A percentile compares a stretch with the other conserved stretches of the same genome.
Conservation (phyloP, 805 yeast genomes). For the Pichia nanzhaoensis region DNA sequence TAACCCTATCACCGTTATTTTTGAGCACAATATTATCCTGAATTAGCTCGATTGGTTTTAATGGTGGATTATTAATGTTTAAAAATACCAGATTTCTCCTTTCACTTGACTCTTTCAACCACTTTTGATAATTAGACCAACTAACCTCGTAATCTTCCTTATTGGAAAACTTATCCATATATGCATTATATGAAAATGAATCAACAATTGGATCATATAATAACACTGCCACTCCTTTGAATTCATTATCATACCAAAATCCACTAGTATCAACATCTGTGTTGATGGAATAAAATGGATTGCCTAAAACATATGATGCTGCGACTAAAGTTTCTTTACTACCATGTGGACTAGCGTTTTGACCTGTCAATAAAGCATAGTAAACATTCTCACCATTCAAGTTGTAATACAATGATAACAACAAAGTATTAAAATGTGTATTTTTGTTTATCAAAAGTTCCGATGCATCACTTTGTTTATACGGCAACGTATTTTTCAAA, state of each 20-base stretch:
- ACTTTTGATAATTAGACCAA: conserved; percentile 16
- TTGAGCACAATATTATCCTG: conserved; percentile 23
- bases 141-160: conserved; percentile 14
- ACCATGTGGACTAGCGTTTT: conserved; percentile 37
- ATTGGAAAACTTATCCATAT: conserved; percentile 17
- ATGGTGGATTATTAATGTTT: conserved; percentile 29
- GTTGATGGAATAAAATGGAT: conserved; percentile 41
- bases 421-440: conserved; percentile 40
- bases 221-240: conserved; percentile 47
- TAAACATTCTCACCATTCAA: conserved; percentile 38
- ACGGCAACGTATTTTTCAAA: conserved; percentile 41
- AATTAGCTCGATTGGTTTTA: conserved; percentile 28
- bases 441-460: conserved; percentile 42
- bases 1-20: conserved; percentile 28
- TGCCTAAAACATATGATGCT: conserved; percentile 37
- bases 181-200: conserved; percentile 22
- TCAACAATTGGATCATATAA: conserved; percentile 46
- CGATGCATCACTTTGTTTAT: conserved; percentile 44
- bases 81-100: conserved; percentile 25
- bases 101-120: conserved; percentile 20
- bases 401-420: conserved; percentile 45
- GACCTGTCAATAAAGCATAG: conserved; percentile 30
- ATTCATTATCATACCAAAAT: conserved; percentile 31
- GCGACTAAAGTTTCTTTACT: conserved; percentile 49
- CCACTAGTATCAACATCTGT: conserved; percentile 43